Base-by-base conservation (phyloP, 805 yeast genomes). In the Teunomyces tritomae region DNA sequence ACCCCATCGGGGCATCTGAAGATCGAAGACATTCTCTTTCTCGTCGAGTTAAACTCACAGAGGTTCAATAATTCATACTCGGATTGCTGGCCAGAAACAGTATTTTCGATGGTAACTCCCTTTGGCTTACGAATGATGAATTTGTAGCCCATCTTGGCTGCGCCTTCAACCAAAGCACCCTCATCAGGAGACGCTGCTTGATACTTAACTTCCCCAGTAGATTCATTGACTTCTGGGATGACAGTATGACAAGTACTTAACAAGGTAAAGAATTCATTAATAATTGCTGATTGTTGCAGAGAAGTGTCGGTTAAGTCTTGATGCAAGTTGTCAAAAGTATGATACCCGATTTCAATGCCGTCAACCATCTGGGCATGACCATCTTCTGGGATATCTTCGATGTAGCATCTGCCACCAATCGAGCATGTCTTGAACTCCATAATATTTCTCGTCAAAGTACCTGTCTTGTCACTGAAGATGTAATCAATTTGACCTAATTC, bases 121-220 rank as follows among this genome's bases (percentile, higher is more conserved):
- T 83, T 83, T 4, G 99, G 99, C 43, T 83, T 83, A 70, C 99
- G 85, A 41, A 89, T 82, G 6, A 80, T 78, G 63, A 94, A 95
- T 52, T 78, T 83, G 63, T 86, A 94, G 0, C 97, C 98, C 41
- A 92, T 71, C 59, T 74, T 76, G 0, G 97, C 94, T 13, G 96
- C 98, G 49, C 99, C 99, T 58, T 91, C 90, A 2, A 94, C 99
- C 51, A 94, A 75, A 0, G 99, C 99, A 44, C 99, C 99, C 73
- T 95, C 99, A 71, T 94, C 99, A 0, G 99, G 99, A 0, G 98
- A 91, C 0, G 99, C 97, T 1, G 99, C 99, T 68, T 94, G 99
- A 64, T 95, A 94, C 64, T 89, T 91, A 53, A 94, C 84, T 2
- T 76, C 56, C 0, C 87, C 88, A 2, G 65, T 61, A 48, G 71